A percentile compares a stretch with the other conserved stretches of the same genome.
Conservation (phyloP, 2,329 filamentous ascomycete species). For the Diaporthe sp. region DNA sequence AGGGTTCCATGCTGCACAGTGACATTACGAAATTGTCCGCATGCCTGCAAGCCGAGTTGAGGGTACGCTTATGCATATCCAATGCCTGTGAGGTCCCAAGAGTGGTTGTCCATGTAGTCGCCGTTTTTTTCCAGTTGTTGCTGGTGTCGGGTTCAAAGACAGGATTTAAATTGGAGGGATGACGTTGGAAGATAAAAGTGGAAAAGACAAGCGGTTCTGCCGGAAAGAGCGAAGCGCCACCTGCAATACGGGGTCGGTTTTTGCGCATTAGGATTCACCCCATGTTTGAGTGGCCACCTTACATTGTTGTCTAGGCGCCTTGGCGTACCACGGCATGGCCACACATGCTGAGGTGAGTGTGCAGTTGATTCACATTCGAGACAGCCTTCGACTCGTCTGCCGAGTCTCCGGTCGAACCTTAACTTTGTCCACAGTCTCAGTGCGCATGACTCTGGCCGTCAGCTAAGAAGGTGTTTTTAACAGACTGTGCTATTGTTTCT, state of each 20-base stretch:
- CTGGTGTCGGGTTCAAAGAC: neutral
- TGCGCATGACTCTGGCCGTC: neutral
- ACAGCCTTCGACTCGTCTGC: slow-evolving; percentile 17
- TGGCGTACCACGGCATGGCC: slow-evolving; percentile 8
- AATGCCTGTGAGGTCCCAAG: neutral
- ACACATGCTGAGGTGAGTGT: neutral
- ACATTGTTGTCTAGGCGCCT: slow-evolving; percentile 25
- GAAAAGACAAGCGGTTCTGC: slow-evolving; percentile 2
- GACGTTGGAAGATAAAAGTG: slow-evolving; percentile 22
- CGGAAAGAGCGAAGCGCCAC: slow-evolving; percentile 6
- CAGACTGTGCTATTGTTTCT: neutral
- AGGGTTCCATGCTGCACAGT: slow-evolving; percentile 11
- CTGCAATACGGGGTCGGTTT: slow-evolving; percentile 16
- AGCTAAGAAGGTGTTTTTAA: neutral
- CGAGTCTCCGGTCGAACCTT: slow-evolving; percentile 11
- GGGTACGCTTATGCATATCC: slow-evolving; percentile 21
- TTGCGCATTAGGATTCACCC: slow-evolving; percentile 16
- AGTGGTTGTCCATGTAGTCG: neutral
- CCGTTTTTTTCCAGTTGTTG: neutral
- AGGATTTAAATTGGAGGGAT: slow-evolving; percentile 13
- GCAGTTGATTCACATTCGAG: slow-evolving; percentile 17
- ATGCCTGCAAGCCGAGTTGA: slow-evolving; percentile 13
- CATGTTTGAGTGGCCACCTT: slow-evolving; percentile 12
- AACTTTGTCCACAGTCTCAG: neutral
- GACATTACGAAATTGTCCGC: slow-evolving; percentile 18